Evolutionary conservation across 1,139 yeast species (phyloP).

Genomic region (Kodamaea sp.): DNA sequence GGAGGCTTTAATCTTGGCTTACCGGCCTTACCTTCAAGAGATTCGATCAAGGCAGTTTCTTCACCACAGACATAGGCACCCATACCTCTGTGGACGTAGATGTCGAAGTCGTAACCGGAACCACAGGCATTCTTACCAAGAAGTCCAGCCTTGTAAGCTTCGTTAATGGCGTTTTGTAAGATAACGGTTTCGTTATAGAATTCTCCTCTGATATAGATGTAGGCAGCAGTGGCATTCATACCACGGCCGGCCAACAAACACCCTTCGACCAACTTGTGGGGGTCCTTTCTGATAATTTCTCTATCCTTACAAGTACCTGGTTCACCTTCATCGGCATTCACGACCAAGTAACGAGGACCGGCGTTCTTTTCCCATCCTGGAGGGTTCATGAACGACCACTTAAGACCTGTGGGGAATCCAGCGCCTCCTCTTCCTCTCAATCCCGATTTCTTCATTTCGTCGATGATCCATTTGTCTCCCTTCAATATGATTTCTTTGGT

Average conservation of each 20-base stretch:
- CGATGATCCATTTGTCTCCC: conserved; percentile 87
- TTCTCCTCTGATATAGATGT: conserved; percentile 87
- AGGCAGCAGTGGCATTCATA: conserved; percentile 91
- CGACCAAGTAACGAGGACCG: conserved; percentile 84
- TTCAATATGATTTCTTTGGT: conserved; percentile 80
- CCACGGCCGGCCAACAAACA: conserved; percentile 86
- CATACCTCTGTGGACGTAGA: conserved; percentile 84
- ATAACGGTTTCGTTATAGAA: conserved; percentile 75
- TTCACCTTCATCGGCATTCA: conserved; percentile 92
- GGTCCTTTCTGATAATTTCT: conserved; percentile 86
- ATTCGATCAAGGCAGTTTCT: conserved; percentile 85
- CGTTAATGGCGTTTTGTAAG: conserved; percentile 78
- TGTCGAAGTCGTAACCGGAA: conserved; percentile 79
- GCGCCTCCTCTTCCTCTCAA: conserved; percentile 93
- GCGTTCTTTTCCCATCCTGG: conserved; percentile 90
- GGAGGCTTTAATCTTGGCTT: conserved; percentile 93
- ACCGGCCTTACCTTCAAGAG: conserved; percentile 88
- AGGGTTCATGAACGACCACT: conserved; percentile 93
- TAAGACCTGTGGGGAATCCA: conserved; percentile 86
- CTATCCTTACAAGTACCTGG: conserved; percentile 93
- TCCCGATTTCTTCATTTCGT: conserved; percentile 81
- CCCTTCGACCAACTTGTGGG: conserved; percentile 87
- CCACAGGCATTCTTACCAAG: conserved; percentile 86
- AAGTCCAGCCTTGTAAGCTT: conserved; percentile 78
- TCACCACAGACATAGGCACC: conserved; percentile 93